Conservation (phyloP, 148 eudicot genomes). For the Diospyros kaki region DNA sequence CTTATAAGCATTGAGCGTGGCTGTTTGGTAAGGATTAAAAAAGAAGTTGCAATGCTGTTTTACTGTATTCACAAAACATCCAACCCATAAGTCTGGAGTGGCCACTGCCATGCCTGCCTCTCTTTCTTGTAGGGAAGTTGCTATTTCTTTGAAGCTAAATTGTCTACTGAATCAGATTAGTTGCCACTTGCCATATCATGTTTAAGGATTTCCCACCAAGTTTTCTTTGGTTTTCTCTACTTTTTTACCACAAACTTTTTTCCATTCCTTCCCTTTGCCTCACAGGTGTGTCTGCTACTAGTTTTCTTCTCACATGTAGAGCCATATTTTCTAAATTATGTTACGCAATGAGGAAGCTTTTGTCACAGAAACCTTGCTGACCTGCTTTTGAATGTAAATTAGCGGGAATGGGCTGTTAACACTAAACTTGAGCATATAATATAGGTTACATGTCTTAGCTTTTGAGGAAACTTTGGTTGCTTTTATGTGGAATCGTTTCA, state of each 20-base stretch:
- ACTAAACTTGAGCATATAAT: neutral
- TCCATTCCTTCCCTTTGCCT: neutral
- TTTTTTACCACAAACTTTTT: neutral
- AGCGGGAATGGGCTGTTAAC: neutral
- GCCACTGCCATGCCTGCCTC: neutral
- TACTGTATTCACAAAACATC: too few relatives aligned
- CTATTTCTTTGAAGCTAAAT: neutral
- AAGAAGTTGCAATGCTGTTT: neutral
- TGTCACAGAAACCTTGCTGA: neutral
- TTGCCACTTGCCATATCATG: too few relatives aligned
- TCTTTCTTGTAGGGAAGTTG: neutral
- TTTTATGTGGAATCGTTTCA: slow-evolving; percentile 3
- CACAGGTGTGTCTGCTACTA: neutral
- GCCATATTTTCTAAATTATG: neutral
- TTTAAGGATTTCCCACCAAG: too few relatives aligned
- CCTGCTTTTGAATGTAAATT: neutral
- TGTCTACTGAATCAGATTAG: neutral
- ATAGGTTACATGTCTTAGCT: neutral
- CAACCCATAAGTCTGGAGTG: neutral
- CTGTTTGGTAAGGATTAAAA: neutral
- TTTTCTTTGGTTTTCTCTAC: neutral
- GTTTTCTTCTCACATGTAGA: too few relatives aligned
- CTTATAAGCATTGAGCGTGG: neutral
- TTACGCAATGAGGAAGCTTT: neutral
- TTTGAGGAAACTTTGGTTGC: neutral